Base-by-base conservation (phyloP, 2,329 filamentous ascomycete species). In the Aureobasidium sp. region DNA sequence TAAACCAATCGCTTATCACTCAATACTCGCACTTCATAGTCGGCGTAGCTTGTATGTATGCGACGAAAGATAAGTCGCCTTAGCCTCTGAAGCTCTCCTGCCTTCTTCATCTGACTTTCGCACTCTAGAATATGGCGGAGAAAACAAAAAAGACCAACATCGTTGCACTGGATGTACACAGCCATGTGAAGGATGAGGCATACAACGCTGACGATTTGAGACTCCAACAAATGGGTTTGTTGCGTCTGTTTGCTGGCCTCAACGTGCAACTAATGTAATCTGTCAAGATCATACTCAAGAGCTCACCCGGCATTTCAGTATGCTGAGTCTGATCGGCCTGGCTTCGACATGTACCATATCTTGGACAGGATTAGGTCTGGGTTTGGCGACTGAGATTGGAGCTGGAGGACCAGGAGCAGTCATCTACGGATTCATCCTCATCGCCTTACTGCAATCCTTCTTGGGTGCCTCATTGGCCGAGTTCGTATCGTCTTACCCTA, bases 371-470 rank as follows among this genome's bases (percentile, higher is more conserved):
- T 58, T 65, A n/a, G 62, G 58, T 17, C 57, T 63, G 17, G 65
- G 61, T 37, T 39, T 65, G 14, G 57, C 59, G 9, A 62, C 60
- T 24, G 65, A 62, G 45, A 62, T 64, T 15, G 31, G 48, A 50
- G 59, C 59, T 29, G 59, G 64, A n/a, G 62, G 64, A 11, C 64
- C 64, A 17, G 62, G 62, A 14, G 64, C 62, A 19, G 62, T 64
- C 14, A 64, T 65, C 27, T 64, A 65, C 33, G 62, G 64, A 3
- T 64, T 65, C 50, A 61, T 65, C 29, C 56, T 65, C 8, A 62
- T 64, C 9, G 47, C 60, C 37, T 35, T 65, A n/a, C 15, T 65
- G 39, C 64, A 65, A 45, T 65, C 62, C 24, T 65, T 64, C 48
- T 33, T 65, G 42, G 64, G 62, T 22, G 64, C 64, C 4, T 65